Base-by-base conservation (phyloP, 1,284 basidiomycete species). In the Ustilago lituana region DNA sequence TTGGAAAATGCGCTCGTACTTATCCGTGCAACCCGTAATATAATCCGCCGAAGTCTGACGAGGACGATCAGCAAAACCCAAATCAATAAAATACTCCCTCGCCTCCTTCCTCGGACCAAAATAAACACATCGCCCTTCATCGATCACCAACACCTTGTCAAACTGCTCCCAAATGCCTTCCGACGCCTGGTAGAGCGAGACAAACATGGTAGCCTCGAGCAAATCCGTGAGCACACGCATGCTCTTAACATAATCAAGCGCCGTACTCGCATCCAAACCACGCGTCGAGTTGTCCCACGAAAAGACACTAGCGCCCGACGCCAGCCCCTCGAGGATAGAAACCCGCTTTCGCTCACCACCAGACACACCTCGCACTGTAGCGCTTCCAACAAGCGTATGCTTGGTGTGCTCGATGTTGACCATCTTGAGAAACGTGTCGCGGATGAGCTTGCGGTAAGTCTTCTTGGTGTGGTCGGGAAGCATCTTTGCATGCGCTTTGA, bases 241-340 rank as follows among this genome's bases (percentile, higher is more conserved):
- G 58, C 87, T 86, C 81, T 88, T 89, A 63, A 85, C 87, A 68
- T 89, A 93, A 78, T 91, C 90, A 32, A 94, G 85, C 0, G 93
- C 92, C 7, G 91, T 94, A 19, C 85, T 89, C 2, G 92, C 90
- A 74, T 95, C 93, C 37, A 96, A 86, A 61, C 93, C 92, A 41
- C 91, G 86, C 19, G 74, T 62, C 20, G 74, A 63, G 43, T 91
- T 90, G 82, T 92, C 91, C 90, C 90, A 92, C 12, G 86, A 84
- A 37, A 85, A 86, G 26, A 92, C 84, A 29, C 86, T 85, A 39
- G 86, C 85, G 29, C 88, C 84, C 14, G 84, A 82, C 48, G 84
- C 84, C 74, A 86, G 84, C 10, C 87, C 85, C 82, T 92, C 91
- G 10, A 87, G 86, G 69, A 92, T 90, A 0, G 88, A 90, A 0